These are phyloP conservation scores for Volvox carteri DNA, from an alignment of 163 green algal genomes.

Conservation along the genomic window DNA sequence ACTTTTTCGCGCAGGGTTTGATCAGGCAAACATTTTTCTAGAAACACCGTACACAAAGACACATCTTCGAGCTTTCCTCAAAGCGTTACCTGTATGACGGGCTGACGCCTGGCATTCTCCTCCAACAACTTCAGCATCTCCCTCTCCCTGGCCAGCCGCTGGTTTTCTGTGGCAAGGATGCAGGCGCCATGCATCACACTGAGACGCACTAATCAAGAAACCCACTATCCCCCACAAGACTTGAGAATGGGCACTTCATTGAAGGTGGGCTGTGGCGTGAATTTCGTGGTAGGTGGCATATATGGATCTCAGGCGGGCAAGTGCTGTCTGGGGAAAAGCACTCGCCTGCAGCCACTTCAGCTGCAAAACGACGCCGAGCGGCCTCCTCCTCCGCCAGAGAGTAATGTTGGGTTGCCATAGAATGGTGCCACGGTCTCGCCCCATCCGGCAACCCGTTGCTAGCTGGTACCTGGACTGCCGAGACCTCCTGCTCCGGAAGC, in stretches of 20 bases:
- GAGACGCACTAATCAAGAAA: too few species aligned
- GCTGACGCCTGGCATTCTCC: slow-evolving; percentile 6
- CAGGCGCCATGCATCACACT: too few species aligned
- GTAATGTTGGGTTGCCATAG: slow-evolving; percentile 36
- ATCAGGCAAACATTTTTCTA: too few species aligned
- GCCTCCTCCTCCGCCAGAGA: slow-evolving; percentile 3
- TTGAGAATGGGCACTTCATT: too few species aligned
- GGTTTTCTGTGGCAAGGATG: slow-evolving; percentile 56
- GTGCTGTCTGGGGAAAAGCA: too few species aligned
- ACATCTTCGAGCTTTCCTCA: too few species aligned
- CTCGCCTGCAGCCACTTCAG: slow-evolving; percentile 46
- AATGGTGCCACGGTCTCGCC: slow-evolving; percentile 36
- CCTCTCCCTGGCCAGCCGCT: slow-evolving; percentile 11
- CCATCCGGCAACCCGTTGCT: neutral
- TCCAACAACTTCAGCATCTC: neutral
- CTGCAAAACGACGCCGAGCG: slow-evolving; percentile 35
- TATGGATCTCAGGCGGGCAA: too few species aligned
- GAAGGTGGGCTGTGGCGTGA: too few species aligned
- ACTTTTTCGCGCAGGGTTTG: too few species aligned
- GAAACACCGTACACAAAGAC: too few species aligned
- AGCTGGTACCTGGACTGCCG: neutral
- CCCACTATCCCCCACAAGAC: too few species aligned
- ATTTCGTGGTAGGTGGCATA: too few species aligned
- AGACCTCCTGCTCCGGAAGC: neutral
- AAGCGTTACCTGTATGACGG: neutral